Percentiles rank a stretch among this genome's conserved stretches.
Evolutionary conservation across 352 stramenopile genomes (phyloP).

Genomic region (Globisporangium canariense): DNA sequence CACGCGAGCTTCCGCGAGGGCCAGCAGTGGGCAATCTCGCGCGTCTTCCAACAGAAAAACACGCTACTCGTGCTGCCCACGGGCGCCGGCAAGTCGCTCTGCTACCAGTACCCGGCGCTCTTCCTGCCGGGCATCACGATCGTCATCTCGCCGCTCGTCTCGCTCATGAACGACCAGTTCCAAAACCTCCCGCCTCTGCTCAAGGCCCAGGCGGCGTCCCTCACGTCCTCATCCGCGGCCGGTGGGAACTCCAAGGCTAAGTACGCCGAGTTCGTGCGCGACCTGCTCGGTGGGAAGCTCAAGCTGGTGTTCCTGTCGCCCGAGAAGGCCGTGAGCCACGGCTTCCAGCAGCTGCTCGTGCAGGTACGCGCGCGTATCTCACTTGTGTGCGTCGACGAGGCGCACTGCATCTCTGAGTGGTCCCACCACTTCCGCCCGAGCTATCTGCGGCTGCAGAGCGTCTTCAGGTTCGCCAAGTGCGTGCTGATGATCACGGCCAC

Average conservation of each 20-base stretch:
- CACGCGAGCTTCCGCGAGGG: slow-evolving; percentile 74
- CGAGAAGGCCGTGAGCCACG: slow-evolving; percentile 79
- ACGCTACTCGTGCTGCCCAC: slow-evolving; percentile 95
- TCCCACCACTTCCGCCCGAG: slow-evolving; percentile 93
- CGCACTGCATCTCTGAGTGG: slow-evolving; percentile 95
- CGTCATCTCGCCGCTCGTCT: slow-evolving; percentile 91
- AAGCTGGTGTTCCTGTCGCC: slow-evolving; percentile 91
- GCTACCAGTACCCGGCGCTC: slow-evolving; percentile 93
- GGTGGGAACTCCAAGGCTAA: slow-evolving; percentile 44
- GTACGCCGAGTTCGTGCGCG: slow-evolving; percentile 62
- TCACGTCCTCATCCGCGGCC: slow-evolving; percentile 34
- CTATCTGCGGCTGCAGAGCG: slow-evolving; percentile 54
- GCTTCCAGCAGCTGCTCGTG: slow-evolving; percentile 69
- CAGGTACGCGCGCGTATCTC: slow-evolving; percentile 46
- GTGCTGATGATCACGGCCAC: slow-evolving; percentile 93
- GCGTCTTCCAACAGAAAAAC: slow-evolving; percentile 54
- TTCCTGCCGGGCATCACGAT: slow-evolving; percentile 87
- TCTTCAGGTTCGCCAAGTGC: slow-evolving; percentile 60
- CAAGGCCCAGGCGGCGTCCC: slow-evolving; percentile 49
- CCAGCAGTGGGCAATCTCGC: slow-evolving; percentile 82
- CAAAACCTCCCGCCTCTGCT: slow-evolving; percentile 69
- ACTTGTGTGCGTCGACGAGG: slow-evolving; percentile 93
- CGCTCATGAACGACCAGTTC: slow-evolving; percentile 93
- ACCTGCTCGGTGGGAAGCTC: slow-evolving; percentile 55
- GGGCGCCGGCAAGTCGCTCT: slow-evolving; percentile 97